A percentile compares a stretch with the other conserved stretches of the same genome.
Evolutionary conservation across 2,329 filamentous ascomycete genomes (phyloP).

Genomic region (Xylariales sp.): DNA sequence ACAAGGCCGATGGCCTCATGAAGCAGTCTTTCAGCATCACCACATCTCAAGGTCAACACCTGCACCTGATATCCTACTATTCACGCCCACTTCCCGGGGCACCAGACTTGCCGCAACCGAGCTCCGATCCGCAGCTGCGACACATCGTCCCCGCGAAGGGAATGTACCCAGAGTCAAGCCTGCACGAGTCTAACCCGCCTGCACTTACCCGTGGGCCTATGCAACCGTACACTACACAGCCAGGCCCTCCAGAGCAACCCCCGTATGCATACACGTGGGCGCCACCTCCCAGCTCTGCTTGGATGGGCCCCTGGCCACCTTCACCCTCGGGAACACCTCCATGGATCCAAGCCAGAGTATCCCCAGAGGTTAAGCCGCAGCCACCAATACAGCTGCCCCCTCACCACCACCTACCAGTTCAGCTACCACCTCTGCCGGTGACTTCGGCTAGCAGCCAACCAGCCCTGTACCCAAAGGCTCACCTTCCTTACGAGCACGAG

Average conservation of each 20-base stretch:
- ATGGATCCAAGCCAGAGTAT: slow-evolving; percentile 21
- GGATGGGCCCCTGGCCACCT: slow-evolving; percentile 28
- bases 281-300: slow-evolving; percentile 26
- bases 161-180: slow-evolving; percentile 94
- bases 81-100: slow-evolving; percentile 71
- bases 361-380: slow-evolving; percentile 20
- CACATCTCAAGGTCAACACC: slow-evolving; percentile 79
- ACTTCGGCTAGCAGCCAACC: slow-evolving; percentile 13
- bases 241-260: slow-evolving; percentile 22
- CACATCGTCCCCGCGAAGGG: slow-evolving; percentile 85
- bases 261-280: slow-evolving; percentile 34
- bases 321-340: slow-evolving; percentile 36
- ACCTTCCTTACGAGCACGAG: slow-evolving; percentile 17
- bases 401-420: slow-evolving; percentile 12
- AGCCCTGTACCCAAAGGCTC: slow-evolving; percentile 16
- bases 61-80: slow-evolving; percentile 97
- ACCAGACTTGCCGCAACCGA: slow-evolving; percentile 74
- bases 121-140: slow-evolving; percentile 72
- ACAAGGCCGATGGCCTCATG: slow-evolving; percentile 96
- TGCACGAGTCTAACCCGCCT: slow-evolving; percentile 79
- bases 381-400: slow-evolving; percentile 9
- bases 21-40: slow-evolving; percentile 99
- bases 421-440: slow-evolving; percentile 12
- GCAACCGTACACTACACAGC: slow-evolving; percentile 37
- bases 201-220: slow-evolving; percentile 74